Evolutionary conservation across 225 moss, liverwort and hornwort genomes (phyloP).

Genomic region (Pseudisothecium myosuroides): DNA sequence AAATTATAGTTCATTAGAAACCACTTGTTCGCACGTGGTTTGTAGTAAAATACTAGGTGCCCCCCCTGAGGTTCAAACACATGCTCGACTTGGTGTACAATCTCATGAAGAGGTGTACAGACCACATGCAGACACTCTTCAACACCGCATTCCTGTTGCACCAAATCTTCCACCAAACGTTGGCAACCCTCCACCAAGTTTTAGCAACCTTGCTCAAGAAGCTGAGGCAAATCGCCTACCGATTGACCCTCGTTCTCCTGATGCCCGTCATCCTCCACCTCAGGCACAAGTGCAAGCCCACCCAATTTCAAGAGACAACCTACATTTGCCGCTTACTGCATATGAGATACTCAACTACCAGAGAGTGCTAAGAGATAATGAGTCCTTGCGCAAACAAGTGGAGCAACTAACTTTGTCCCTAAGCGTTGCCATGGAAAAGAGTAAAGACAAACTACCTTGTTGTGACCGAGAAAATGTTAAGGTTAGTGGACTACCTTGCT

Average conservation of each 20-base stretch:
- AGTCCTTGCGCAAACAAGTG: not conserved
- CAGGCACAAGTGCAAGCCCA: not conserved
- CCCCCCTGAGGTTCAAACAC: too few species aligned
- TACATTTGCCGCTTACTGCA: not conserved
- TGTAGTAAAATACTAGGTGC: too few species aligned
- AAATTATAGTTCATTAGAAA: too few species aligned
- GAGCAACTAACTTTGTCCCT: not conserved
- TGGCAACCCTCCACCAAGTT: not conserved
- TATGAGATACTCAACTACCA: not conserved
- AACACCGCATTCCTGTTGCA: too few species aligned
- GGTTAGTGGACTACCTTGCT: not conserved
- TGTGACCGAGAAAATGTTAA: not conserved
- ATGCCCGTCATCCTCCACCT: not conserved
- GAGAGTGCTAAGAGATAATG: not conserved
- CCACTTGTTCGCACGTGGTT: too few species aligned
- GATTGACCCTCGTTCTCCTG: fast-evolving
- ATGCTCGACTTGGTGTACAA: too few species aligned
- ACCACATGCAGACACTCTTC: fast-evolving
- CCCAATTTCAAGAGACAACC: not conserved
- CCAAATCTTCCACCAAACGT: too few species aligned
- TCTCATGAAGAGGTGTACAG: too few species aligned
- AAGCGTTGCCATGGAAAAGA: not conserved
- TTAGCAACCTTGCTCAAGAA: not conserved
- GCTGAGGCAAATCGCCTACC: not conserved
- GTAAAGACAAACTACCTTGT: not conserved